phyloP scores from a whole-genome alignment of 768 basidiomycete genomes.

The Candolleomyces aberdarensis region DNA sequence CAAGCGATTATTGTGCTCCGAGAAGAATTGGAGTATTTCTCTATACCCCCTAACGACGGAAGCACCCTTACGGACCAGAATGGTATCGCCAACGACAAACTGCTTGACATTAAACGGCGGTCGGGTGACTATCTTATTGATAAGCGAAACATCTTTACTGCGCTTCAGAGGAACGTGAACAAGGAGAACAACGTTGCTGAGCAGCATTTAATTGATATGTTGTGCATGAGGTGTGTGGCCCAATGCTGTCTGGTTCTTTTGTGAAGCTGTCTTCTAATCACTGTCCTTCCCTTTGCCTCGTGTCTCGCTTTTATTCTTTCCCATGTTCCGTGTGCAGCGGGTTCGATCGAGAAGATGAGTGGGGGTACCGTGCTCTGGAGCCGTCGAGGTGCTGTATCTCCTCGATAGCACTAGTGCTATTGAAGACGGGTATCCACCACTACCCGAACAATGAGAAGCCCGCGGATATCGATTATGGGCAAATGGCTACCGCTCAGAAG shows the following conservation, averaged over 20 bases:
- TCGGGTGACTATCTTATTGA: conserved; percentile 88
- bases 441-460: conserved; percentile 61
- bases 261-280: conserved; percentile 7
- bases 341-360: conserved; percentile 95
- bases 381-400: conserved; percentile 97
- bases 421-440: conserved; percentile 95
- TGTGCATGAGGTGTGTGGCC: conserved; percentile 88
- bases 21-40: conserved; percentile 98
- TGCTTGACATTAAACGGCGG: conserved; percentile 79
- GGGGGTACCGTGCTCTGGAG: conserved; percentile 96
- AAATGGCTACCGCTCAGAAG: conserved; percentile 98
- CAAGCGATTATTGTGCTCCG: conserved; percentile 98
- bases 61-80: conserved; percentile 65
- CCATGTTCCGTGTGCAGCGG: conserved; percentile 52
- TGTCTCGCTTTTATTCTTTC: neutral
- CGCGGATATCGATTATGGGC: conserved; percentile 83
- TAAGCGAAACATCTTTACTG: conserved; percentile 92
- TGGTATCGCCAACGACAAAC: conserved; percentile 74
- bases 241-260: conserved; percentile 1
- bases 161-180: conserved; percentile 96
- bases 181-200: conserved; percentile 99
- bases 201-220: conserved; percentile 99
- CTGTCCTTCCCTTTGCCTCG: neutral
- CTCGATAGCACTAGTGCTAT: conserved; percentile 93
- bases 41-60: conserved; percentile 78